phyloP scores from a whole-genome alignment of 148 eudicot species.

The Arbutus unedo region DNA sequence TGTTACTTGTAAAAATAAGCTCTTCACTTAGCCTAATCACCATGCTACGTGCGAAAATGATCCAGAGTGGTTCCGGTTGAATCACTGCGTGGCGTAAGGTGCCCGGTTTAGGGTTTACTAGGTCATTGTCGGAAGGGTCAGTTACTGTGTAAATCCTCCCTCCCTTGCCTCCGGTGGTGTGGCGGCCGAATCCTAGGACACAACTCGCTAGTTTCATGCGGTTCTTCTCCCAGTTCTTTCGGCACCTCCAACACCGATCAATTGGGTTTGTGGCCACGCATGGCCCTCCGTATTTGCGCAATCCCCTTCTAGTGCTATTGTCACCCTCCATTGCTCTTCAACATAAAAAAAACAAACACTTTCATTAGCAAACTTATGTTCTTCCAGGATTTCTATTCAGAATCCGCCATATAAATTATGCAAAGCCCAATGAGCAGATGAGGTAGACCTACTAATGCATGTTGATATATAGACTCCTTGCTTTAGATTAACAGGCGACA shows the following conservation, averaged over 20 bases:
- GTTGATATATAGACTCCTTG: too few species aligned
- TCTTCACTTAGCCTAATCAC: constrained; percentile 36
- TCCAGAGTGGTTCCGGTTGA: constrained; percentile 48
- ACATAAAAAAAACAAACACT: background rate
- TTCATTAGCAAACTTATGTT: background rate
- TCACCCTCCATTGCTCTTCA: constrained; percentile 14
- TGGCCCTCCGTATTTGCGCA: constrained; percentile 20
- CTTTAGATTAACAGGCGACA: too few species aligned
- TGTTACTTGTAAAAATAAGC: constrained; percentile 40
- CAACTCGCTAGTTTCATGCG: constrained; percentile 43
- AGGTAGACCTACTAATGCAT: background rate
- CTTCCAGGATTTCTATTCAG: background rate
- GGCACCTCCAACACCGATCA: constrained; percentile 59
- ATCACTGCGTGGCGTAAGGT: constrained; percentile 54
- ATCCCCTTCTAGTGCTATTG: constrained; percentile 35
- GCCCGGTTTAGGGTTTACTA: constrained; percentile 51
- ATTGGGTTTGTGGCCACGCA: constrained; percentile 55
- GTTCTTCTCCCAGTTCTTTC: constrained; percentile 32
- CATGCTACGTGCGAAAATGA: constrained; percentile 37
- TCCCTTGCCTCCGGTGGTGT: constrained; percentile 37
- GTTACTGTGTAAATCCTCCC: constrained; percentile 37
- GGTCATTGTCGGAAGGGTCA: constrained; percentile 35
- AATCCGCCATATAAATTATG: background rate
- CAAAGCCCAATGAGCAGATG: background rate
- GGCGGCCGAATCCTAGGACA: constrained; percentile 45